Evolutionary conservation across 1,139 yeast species (phyloP).

Genomic region (Geotrichum armillariae): DNA sequence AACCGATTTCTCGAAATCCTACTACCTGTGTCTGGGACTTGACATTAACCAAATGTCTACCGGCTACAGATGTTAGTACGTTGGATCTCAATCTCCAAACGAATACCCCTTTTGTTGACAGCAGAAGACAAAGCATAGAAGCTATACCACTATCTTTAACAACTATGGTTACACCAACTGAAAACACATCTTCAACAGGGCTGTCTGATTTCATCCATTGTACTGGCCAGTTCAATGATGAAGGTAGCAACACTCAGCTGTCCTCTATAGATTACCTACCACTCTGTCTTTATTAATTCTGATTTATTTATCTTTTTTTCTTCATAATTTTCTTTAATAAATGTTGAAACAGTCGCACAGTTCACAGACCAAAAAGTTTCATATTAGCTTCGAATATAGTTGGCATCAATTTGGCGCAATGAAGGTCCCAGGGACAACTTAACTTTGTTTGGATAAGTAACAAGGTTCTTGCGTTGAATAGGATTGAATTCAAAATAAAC

Average conservation of each 20-base stretch:
- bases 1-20: too few species aligned
- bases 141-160: too few species aligned
- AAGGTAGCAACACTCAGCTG: not conserved
- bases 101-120: too few species aligned
- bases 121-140: too few species aligned
- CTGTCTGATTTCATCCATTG: not conserved
- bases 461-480: slow-evolving; percentile 65
- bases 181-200: not conserved
- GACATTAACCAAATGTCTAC: too few species aligned
- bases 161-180: not conserved
- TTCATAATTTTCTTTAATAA: not conserved
- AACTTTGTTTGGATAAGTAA: slow-evolving; percentile 84
- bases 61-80: too few species aligned
- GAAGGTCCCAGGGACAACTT: slow-evolving; percentile 70
- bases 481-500: slow-evolving; percentile 98
- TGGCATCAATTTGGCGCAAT: slow-evolving; percentile 89
- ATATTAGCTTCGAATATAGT: slow-evolving; percentile 44
- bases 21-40: too few species aligned
- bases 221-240: not conserved
- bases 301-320: not conserved
- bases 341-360: too few species aligned
- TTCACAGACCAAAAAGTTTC: too few species aligned
- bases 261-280: slow-evolving; percentile 4
- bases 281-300: not conserved
- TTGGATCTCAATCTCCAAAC: too few species aligned